These are phyloP conservation scores for Leccinum ochraceum DNA, from an alignment of 768 basidiomycete genomes.

Conservation along the genomic window DNA sequence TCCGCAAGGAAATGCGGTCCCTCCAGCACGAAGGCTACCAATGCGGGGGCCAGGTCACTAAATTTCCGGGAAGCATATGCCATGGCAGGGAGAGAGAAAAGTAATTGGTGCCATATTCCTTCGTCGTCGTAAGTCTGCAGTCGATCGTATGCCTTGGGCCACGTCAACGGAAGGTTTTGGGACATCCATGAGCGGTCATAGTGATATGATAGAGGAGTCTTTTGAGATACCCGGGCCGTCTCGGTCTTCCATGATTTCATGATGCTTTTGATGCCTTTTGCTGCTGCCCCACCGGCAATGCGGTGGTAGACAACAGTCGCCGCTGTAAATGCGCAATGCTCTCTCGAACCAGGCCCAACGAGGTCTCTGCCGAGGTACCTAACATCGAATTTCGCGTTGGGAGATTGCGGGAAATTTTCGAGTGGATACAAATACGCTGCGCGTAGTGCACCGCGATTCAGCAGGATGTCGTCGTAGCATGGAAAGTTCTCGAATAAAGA, in stretches of 20 bases:
- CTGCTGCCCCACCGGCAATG: background rate
- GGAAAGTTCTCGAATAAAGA: constrained; percentile 10
- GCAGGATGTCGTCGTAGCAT: constrained; percentile 1
- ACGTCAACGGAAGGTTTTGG: constrained; percentile 19
- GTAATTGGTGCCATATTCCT: constrained; percentile 21
- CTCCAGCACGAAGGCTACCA: constrained; percentile 34
- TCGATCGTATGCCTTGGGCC: constrained; percentile 31
- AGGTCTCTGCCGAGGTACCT: constrained; percentile 16
- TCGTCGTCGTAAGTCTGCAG: constrained; percentile 14
- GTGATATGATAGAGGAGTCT: constrained; percentile 15
- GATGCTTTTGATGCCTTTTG: constrained; percentile 5
- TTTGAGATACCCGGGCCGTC: too few relatives aligned
- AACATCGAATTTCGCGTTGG: constrained; percentile 1
- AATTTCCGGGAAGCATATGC: constrained; percentile 24
- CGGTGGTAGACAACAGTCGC: constrained; percentile 10
- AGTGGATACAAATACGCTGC: constrained; percentile 16
- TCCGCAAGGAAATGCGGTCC: constrained; percentile 6
- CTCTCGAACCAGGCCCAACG: background rate
- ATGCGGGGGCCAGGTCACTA: constrained; percentile 21
- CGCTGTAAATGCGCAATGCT: constrained; percentile 19
- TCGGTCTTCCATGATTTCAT: constrained; percentile 7
- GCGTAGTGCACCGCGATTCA: constrained; percentile 8
- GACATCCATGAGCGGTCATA: constrained; percentile 34
- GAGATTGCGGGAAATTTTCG: constrained; percentile 3
- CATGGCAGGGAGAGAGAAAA: constrained; percentile 37